Evolutionary conservation across 345 rosid genomes (phyloP).

Genomic region (Brassica carinata): DNA sequence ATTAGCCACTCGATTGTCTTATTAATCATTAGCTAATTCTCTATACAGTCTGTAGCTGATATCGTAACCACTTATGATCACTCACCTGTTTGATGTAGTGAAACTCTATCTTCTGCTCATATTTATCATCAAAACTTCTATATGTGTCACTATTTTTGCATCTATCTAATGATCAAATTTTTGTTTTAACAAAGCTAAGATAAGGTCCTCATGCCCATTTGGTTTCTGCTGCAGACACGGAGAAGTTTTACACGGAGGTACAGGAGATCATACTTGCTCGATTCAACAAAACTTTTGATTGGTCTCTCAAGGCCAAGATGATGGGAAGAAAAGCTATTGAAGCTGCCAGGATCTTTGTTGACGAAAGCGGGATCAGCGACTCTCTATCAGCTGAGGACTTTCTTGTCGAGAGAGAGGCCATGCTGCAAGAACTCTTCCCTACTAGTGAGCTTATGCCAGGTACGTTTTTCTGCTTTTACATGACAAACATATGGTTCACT

Average conservation of each 20-base stretch:
- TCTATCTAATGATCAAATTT: background rate
- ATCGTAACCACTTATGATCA: too few relatives aligned
- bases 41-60: background rate
- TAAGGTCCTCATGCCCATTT: background rate
- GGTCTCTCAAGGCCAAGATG: slow-evolving; percentile 97
- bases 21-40: background rate
- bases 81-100: background rate
- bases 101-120: background rate
- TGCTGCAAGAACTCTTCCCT: slow-evolving; percentile 75
- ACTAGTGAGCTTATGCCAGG: slow-evolving; percentile 92
- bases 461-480: slow-evolving; percentile 15
- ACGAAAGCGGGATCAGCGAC: slow-evolving; percentile 80
- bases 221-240: slow-evolving; percentile 64
- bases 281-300: slow-evolving; percentile 82
- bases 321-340: slow-evolving; percentile 95
- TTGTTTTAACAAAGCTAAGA: background rate
- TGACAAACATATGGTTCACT: background rate
- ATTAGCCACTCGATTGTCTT: background rate
- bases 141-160: background rate
- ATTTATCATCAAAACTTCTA: background rate
- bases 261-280: slow-evolving; percentile 86
- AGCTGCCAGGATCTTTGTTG: slow-evolving; percentile 79
- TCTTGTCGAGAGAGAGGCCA: slow-evolving; percentile 75
- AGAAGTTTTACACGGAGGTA: slow-evolving; percentile 94
- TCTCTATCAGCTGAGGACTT: slow-evolving; percentile 86